Conservation (phyloP, 2,329 filamentous ascomycete genomes). For the Fusarium pilosicola region DNA sequence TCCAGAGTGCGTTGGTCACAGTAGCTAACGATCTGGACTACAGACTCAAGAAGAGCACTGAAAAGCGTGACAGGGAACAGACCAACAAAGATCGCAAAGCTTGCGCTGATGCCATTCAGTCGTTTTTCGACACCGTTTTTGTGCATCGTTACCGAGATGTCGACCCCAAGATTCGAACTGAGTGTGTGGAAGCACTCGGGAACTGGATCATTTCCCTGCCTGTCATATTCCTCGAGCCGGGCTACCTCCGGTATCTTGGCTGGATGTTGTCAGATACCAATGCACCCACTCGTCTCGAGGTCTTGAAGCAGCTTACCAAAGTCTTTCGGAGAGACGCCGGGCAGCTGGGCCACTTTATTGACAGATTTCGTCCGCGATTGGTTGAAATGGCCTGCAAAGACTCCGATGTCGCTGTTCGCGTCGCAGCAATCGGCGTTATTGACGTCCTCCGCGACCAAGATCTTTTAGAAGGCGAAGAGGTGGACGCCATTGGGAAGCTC, state of each 20-base stretch:
- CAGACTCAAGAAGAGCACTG: conserved; percentile 80
- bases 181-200: conserved; percentile 87
- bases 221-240: conserved; percentile 88
- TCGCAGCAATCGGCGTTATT: conserved; percentile 82
- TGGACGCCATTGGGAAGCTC: conserved; percentile 86
- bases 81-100: conserved; percentile 75
- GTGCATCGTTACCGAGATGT: conserved; percentile 96
- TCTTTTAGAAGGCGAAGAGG: conserved; percentile 88
- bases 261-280: conserved; percentile 92
- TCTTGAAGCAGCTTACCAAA: conserved; percentile 81
- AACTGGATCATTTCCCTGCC: conserved; percentile 89
- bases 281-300: conserved; percentile 80
- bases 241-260: conserved; percentile 91
- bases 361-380: conserved; percentile 85
- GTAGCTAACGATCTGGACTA: conserved; percentile 77
- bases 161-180: conserved; percentile 86
- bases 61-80: conserved; percentile 76
- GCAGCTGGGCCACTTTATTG: conserved; percentile 90
- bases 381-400: conserved; percentile 94
- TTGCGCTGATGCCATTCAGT: conserved; percentile 78
- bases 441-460: conserved; percentile 85
- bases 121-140: conserved; percentile 92
- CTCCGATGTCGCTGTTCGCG: conserved; percentile 81
- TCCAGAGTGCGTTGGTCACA: conserved; percentile 80
- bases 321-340: conserved; percentile 85